Evolutionary conservation across 2,329 filamentous ascomycete species (phyloP).

Genomic region (Pyricularia grisea): DNA sequence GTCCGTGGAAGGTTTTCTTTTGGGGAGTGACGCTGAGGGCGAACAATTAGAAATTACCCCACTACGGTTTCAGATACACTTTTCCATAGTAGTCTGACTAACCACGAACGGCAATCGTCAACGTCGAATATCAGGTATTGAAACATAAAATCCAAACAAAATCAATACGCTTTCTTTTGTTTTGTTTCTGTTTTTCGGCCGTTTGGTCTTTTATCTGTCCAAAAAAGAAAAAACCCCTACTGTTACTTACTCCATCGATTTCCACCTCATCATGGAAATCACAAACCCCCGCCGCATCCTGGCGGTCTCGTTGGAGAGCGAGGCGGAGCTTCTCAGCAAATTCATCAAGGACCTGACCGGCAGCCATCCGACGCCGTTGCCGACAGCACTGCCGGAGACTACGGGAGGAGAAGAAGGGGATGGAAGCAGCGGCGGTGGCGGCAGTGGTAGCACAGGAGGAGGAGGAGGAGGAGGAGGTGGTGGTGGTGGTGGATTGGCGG

Average conservation of each 20-base stretch:
- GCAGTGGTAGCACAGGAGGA: slow-evolving; percentile 12
- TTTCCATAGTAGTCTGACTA: neutral
- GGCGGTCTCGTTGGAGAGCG: slow-evolving; percentile 41
- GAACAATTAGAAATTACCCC: neutral
- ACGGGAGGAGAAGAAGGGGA: slow-evolving; percentile 6
- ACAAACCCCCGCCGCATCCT: slow-evolving; percentile 47
- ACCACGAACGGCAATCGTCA: neutral
- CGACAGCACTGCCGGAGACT: neutral
- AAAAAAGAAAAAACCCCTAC: too few species aligned
- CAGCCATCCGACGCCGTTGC: slow-evolving; percentile 14
- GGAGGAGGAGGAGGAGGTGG: slow-evolving; percentile 6
- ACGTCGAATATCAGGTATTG: neutral
- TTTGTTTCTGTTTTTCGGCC: too few species aligned
- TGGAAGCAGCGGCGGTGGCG: slow-evolving; percentile 21
- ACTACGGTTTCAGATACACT: neutral
- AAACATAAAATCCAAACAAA: neutral
- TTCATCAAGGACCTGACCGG: slow-evolving; percentile 52
- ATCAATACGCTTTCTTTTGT: neutral
- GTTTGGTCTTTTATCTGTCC: too few species aligned
- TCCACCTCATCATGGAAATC: slow-evolving; percentile 26
- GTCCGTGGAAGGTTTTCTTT: neutral
- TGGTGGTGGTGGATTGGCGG: slow-evolving; percentile 36
- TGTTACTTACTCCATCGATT: neutral
- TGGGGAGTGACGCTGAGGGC: neutral
- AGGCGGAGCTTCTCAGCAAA: slow-evolving; percentile 33